A percentile compares a stretch with the other conserved stretches of the same genome.
phyloP scores from a whole-genome alignment of 495 filamentous ascomycete species.

The Friedmanniomyces simplex region DNA sequence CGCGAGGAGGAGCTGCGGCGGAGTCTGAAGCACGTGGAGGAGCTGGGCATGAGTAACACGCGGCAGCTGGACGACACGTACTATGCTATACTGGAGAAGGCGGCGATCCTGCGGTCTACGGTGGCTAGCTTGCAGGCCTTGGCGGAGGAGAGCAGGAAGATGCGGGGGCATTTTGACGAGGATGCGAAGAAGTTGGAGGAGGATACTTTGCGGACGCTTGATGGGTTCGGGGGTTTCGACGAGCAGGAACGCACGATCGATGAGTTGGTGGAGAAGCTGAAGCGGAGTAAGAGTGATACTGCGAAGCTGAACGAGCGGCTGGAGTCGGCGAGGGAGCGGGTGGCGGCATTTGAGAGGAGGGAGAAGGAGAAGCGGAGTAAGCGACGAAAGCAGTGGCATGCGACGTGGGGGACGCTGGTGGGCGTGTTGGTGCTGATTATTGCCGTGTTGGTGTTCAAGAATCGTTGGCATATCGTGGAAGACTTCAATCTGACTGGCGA shows the following conservation, averaged over 20 bases:
- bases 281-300: slow-evolving; percentile 51
- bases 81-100: slow-evolving; percentile 70
- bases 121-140: slow-evolving; percentile 61
- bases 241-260: slow-evolving; percentile 59
- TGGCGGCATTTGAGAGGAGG: slow-evolving; percentile 60
- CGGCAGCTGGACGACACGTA: slow-evolving; percentile 76
- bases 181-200: slow-evolving; percentile 50
- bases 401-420: slow-evolving; percentile 14
- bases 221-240: slow-evolving; percentile 54
- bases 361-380: slow-evolving; percentile 65
- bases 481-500: slow-evolving; percentile 2
- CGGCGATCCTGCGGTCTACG: slow-evolving; percentile 56
- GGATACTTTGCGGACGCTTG: slow-evolving; percentile 56
- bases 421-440: slow-evolving; percentile 12
- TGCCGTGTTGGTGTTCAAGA: slow-evolving; percentile 8
- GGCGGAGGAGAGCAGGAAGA: slow-evolving; percentile 46
- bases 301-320: slow-evolving; percentile 55
- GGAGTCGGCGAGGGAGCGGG: slow-evolving; percentile 49
- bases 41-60: slow-evolving; percentile 33
- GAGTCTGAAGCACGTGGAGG: slow-evolving; percentile 16
- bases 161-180: slow-evolving; percentile 51
- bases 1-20: slow-evolving; percentile 14
- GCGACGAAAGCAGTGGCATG: slow-evolving; percentile 33
- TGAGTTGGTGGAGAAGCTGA: slow-evolving; percentile 55
- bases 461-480: slow-evolving; percentile 1